These are phyloP conservation scores for Ilyonectria sp. DNA, from an alignment of 2,329 filamentous ascomycete species.

Conservation along the genomic window DNA sequence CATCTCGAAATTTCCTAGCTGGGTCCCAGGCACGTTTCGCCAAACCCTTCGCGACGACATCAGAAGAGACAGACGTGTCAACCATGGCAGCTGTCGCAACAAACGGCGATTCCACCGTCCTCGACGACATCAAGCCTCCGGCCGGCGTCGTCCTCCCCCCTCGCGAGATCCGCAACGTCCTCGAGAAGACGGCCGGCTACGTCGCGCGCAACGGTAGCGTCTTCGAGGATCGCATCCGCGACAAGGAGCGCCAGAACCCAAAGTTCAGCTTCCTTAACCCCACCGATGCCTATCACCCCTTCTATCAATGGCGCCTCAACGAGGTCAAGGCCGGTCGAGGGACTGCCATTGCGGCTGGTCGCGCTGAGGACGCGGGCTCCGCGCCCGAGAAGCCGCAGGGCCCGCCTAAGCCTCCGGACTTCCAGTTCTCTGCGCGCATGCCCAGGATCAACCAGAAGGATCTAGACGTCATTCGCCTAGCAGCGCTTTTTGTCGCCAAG, in stretches of 20 bases:
- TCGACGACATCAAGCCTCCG: conserved; percentile 83
- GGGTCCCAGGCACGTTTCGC: background rate
- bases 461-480: conserved; percentile 80
- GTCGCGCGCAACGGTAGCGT: conserved; percentile 78
- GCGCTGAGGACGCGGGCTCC: conserved; percentile 73
- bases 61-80: conserved; percentile 19
- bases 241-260: conserved; percentile 87
- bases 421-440: conserved; percentile 96
- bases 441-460: conserved; percentile 97
- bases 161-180: conserved; percentile 84
- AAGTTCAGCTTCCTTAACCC: conserved; percentile 91
- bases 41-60: conserved; percentile 20
- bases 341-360: conserved; percentile 82
- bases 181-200: conserved; percentile 96
- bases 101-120: conserved; percentile 68
- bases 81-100: conserved; percentile 55
- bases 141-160: conserved; percentile 90
- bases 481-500: conserved; percentile 92
- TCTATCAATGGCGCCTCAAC: conserved; percentile 90
- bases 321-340: conserved; percentile 90
- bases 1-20: conserved; percentile 47
- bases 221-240: conserved; percentile 88
- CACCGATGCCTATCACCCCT: conserved; percentile 87
- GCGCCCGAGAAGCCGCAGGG: conserved; percentile 79
- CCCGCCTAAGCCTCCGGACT: conserved; percentile 87